Base-by-base conservation (phyloP, 176 grass and related monocot genomes). In the Phragmites australis region DNA sequence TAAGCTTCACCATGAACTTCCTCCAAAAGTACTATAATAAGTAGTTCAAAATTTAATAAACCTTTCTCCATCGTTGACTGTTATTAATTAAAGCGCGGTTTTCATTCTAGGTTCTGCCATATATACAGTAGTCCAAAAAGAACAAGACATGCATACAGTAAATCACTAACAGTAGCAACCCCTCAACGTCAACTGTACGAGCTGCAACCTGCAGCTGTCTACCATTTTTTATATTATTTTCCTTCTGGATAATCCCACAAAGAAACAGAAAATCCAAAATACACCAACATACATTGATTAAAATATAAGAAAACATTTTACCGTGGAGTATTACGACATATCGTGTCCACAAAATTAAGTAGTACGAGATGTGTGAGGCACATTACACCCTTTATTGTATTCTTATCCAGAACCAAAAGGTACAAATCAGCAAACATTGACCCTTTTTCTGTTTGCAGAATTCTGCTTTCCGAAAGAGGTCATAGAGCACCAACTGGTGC, bases 381-480 rank as follows among this genome's bases (percentile, higher is more conserved):
- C 30, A 22, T 54, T 71, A 62, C 54, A 70, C 9, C 4, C 2
- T 45, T 11, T 9, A 51, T 52, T 68, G 72, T 31, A 22, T 34
- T 70, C 45, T 63, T 87, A 77, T 82, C 85, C 72, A 42, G 6
- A 13, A 44, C 34, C 37, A 70, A 54, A 68, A 27, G 34, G 16
- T 23, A 34, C 63, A 50, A 62, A 81, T 76, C 52, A 32, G 18
- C 17, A 45, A 6, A 76, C 62, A 61, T 61, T 23, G 72, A 82
- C 71, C 3, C 4, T n/a, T n/a, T n/a, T n/a, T n/a, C n/a, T n/a
- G 44, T 31, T 32, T 13, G 47, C 17, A 4, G 49, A 70, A 42
- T 44, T 62, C 1, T 49, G 58, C 41, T 57, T 70, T 81, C 53
- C 25, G 0, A 44, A 77, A 81, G 31, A 44, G 22, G 12, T 8